Base-by-base conservation (phyloP, 805 yeast genomes). In the Ogataea glucozyma region DNA sequence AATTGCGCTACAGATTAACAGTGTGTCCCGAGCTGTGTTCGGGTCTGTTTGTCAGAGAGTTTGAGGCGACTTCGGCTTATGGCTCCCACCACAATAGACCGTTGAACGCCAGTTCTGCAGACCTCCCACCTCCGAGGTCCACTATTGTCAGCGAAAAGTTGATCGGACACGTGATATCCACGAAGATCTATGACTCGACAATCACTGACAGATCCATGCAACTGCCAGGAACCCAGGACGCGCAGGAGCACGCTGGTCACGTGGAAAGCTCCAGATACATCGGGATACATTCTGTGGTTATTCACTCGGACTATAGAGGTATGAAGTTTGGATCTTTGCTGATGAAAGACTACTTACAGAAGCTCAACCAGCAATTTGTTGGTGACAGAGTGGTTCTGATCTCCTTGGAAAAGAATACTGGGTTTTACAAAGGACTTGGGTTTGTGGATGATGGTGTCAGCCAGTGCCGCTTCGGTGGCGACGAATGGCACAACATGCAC, bases 11-110 rank as follows among this genome's bases (percentile, higher is more conserved):
- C 69, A 75, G 97, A 54, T 71, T 91, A 49, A 73, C 74, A 1
- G 79, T 70, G 4, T 90, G 97, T 61, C 98, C 98, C 8, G 99
- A 91, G 62, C 75, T 91, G 44, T 81, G 93, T 51, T 79, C 90
- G 5, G 98, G 98, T 2, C 72, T 93, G 43, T 93, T 91, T 58
- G 72, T 88, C 39, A 73, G 96, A 58, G 79, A 79, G 43, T 85
- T 84, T 64, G 70, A 60, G 35, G 41, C 44, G 14, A 27, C 38
- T 12, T 34, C 45, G 9, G 24, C 45, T 6, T 44, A 36, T 16
- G 22, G 39, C 38, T 5, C 39, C 29, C 17, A n/a, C 27, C 40
- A 40, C 16, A 44, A 40, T 9, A 41, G 40, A 11, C 41, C 46
- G 10, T 58, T 56, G 11, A 60, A 51, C 11, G 68, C 64, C 22